phyloP scores from a whole-genome alignment of 345 rosid genomes.

The Ailanthus altissimus region DNA sequence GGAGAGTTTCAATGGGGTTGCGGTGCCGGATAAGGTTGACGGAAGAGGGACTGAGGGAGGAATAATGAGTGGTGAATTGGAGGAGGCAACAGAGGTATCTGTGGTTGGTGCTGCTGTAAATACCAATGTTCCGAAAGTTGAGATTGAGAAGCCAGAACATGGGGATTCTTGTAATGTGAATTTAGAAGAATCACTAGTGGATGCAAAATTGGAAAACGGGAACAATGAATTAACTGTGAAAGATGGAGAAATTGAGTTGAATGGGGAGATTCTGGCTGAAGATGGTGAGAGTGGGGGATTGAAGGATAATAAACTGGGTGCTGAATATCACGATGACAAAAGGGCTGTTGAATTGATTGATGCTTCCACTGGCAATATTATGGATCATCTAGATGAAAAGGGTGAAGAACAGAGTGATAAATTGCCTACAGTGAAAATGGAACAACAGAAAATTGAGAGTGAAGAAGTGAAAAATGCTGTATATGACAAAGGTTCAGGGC shows the following conservation, averaged over 20 bases:
- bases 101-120: conserved; percentile 24
- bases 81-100: conserved; percentile 31
- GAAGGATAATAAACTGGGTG: conserved; percentile 30
- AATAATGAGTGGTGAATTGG: conserved; percentile 14
- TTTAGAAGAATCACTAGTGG: conserved; percentile 11
- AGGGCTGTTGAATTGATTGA: conserved; percentile 13
- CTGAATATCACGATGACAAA: conserved; percentile 16
- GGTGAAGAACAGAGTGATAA: conserved; percentile 26
- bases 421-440: conserved; percentile 18
- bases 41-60: conserved; percentile 45
- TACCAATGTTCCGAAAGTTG: conserved; percentile 23
- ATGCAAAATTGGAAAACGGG: conserved; percentile 14
- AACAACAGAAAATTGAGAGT: conserved; percentile 16
- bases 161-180: conserved; percentile 16
- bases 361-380: conserved; percentile 17
- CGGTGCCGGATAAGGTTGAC: conserved; percentile 36
- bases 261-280: conserved; percentile 22
- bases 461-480: conserved; percentile 23
- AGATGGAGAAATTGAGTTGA: conserved; percentile 14
- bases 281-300: conserved; percentile 23
- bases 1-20: conserved; percentile 32
- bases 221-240: not conserved
- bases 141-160: conserved; percentile 11
- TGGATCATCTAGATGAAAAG: conserved; percentile 27
- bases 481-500: conserved; percentile 6